phyloP scores from a whole-genome alignment of 164 flowering plant species.

The Taxillus chinensis region DNA sequence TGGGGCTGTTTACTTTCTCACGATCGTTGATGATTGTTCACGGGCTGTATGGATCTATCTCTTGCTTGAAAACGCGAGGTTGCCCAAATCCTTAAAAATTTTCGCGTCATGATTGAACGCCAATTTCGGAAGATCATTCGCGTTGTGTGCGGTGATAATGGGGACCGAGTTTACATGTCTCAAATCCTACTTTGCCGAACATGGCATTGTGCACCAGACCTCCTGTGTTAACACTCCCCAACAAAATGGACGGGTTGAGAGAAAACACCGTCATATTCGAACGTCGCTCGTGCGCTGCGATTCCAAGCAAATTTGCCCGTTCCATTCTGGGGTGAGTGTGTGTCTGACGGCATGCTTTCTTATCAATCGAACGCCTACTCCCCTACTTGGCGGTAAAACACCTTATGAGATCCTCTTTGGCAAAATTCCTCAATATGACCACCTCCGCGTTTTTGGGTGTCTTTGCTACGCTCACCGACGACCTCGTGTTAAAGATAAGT shows the following conservation, averaged over 20 bases:
- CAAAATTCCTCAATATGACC: neutral
- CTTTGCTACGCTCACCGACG: conserved; percentile 6
- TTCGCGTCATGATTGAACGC: conserved; percentile 1
- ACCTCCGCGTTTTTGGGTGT: conserved; percentile 7
- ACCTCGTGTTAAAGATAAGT: neutral
- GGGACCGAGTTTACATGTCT: neutral
- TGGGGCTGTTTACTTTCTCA: conserved; percentile 3
- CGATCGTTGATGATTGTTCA: conserved; percentile 5
- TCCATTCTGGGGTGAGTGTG: conserved; percentile 1
- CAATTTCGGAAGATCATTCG: neutral
- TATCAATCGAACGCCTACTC: conserved; percentile 5
- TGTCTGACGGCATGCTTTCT: conserved; percentile 4
- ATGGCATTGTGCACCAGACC: neutral
- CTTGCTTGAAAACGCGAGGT: conserved; percentile 1
- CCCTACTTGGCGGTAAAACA: conserved; percentile 4
- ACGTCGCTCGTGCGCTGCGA: neutral
- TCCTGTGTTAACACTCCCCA: neutral
- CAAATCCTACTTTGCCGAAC: neutral
- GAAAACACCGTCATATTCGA: too few relatives aligned
- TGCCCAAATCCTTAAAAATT: neutral
- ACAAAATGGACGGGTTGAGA: conserved; percentile 1
- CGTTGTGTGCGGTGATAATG: conserved; percentile 3
- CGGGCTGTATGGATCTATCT: conserved; percentile 6
- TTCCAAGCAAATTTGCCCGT: neutral
- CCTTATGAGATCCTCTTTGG: conserved; percentile 4